Percentiles rank a stretch among this genome's conserved stretches.
Evolutionary conservation across 805 yeast species (phyloP).

Genomic region (Pichia californica): DNA sequence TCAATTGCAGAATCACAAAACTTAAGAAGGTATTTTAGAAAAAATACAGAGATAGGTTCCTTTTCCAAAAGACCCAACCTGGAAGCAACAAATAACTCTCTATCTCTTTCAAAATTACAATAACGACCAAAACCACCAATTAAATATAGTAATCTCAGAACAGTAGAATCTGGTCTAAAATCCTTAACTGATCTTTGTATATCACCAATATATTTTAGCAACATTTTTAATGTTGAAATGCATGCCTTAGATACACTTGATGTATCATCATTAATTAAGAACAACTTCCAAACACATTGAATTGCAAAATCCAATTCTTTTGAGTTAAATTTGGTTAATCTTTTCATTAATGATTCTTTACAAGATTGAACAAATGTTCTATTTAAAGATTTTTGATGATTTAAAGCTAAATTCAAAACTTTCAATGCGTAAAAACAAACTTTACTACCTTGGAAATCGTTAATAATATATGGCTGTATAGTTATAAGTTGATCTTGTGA

Average conservation of each 20-base stretch:
- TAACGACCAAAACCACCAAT: slow-evolving; percentile 67
- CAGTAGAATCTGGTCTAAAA: slow-evolving; percentile 35
- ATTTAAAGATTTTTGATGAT: slow-evolving; percentile 38
- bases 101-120: slow-evolving; percentile 50
- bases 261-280: slow-evolving; percentile 39
- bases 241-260: slow-evolving; percentile 54
- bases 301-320: slow-evolving; percentile 67
- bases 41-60: slow-evolving; percentile 52
- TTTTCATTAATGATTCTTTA: slow-evolving; percentile 44
- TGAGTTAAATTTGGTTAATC: slow-evolving; percentile 53
- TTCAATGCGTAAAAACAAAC: slow-evolving; percentile 45
- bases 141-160: slow-evolving; percentile 52
- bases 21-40: slow-evolving; percentile 50
- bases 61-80: slow-evolving; percentile 38
- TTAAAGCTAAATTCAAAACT: slow-evolving; percentile 46
- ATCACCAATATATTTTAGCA: slow-evolving; percentile 40
- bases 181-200: slow-evolving; percentile 8
- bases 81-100: slow-evolving; percentile 34
- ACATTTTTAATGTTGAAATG: slow-evolving; percentile 47
- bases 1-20: slow-evolving; percentile 37
- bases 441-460: slow-evolving; percentile 37
- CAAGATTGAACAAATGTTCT: slow-evolving; percentile 44
- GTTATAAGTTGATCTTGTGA: slow-evolving; percentile 60
- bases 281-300: slow-evolving; percentile 58
- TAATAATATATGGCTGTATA: slow-evolving; percentile 57